Conservation (phyloP, 805 yeast genomes). For the Suhomyces kilbournensis region DNA sequence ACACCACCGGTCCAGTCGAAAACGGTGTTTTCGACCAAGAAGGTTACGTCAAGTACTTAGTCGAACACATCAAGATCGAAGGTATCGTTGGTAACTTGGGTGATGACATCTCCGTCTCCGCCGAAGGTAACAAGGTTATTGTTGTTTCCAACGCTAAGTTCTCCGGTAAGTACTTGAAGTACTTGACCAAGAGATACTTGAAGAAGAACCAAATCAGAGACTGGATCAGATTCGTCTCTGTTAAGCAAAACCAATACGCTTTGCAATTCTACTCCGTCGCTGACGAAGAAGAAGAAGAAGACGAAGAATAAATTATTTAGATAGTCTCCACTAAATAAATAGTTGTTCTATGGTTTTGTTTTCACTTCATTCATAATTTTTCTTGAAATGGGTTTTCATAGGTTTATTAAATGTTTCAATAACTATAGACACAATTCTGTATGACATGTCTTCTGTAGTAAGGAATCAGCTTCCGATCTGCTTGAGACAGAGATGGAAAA, state of each 20-base stretch:
- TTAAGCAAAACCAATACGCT: constrained; percentile 92
- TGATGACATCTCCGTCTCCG: constrained; percentile 83
- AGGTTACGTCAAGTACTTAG: constrained; percentile 95
- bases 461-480: background rate
- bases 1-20: constrained; percentile 95
- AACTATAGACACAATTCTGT: constrained; percentile 6
- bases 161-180: constrained; percentile 99
- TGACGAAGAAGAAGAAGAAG: constrained; percentile 87
- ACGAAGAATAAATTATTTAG: constrained; percentile 65
- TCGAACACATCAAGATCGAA: constrained; percentile 99
- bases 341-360: constrained; percentile 5
- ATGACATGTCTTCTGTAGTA: background rate
- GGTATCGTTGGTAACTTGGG: constrained; percentile 96
- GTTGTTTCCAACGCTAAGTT: constrained; percentile 90
- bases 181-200: constrained; percentile 99
- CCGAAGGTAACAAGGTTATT: constrained; percentile 84
- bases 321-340: constrained; percentile 5
- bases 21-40: constrained; percentile 97
- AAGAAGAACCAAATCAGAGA: constrained; percentile 99
- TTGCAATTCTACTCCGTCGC: constrained; percentile 99
- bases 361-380: constrained; percentile 4
- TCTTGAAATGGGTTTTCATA: constrained; percentile 9
- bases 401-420: constrained; percentile 7
- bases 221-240: constrained; percentile 98
- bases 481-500: background rate